Evolutionary conservation across 2,329 filamentous ascomycete species (phyloP), one percentile per base, ranked within the genome.

Genomic region (Aquanectria penicillioides): DNA sequence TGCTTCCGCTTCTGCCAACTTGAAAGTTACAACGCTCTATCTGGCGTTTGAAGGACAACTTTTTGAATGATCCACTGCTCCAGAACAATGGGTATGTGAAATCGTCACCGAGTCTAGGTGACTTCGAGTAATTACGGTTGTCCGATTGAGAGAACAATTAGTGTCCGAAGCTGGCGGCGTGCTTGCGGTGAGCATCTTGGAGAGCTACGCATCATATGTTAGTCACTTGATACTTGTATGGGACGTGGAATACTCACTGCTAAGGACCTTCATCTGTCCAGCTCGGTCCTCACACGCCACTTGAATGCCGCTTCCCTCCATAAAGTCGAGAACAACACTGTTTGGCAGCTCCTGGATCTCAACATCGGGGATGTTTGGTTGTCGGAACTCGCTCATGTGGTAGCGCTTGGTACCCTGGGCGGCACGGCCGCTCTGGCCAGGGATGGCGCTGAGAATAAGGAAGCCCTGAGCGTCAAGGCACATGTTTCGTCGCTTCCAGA

Each of bases 401-500:
- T 93, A 98, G 59, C 90, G 88, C 78, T 94, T 94, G 54, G 89
- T 77, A 20, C 79, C 79, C 28, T 76, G 71, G 6, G 77, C 80
- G 3, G 74, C 73, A 12, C 76, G 71, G 56, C 77, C 86, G 57
- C 81, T 78, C 81, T 84, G 81, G 74, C 87, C 79, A 76, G 85
- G 77, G 71, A 81, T 68, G 64, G 85, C 77, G 36, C 89, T 91
- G 61, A 99, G 84, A 57, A 97, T 89, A 33, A 99, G 80, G 75
- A 91, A 93, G 15, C 94, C 95, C 59, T 90, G 84, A 8, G 88
- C 87, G 74, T 98, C 94, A 55, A 99, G 86, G 64, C 90, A 90
- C 77, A 97, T 88, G 70, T 90, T 93, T 59, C 95, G 88, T 52
- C 94, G 90, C 80, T 98, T 99, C 95, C 95, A 99, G 11, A 99